Percentiles rank a stretch among this genome's conserved stretches.
phyloP scores from a whole-genome alignment of 2,329 filamentous ascomycete species.

The Penicillium sp. region DNA sequence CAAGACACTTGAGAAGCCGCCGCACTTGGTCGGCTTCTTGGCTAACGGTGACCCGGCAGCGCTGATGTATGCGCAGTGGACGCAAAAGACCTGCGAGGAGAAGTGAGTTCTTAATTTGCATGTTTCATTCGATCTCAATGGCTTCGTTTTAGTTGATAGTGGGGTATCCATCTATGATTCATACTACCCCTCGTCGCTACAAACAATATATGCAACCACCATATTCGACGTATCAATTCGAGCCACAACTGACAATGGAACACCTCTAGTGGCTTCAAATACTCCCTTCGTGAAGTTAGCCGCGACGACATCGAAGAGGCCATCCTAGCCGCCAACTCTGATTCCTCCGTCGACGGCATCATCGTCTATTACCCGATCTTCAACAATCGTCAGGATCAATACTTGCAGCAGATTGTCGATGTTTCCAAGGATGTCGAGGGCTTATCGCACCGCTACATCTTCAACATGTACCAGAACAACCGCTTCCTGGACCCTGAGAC shows the following conservation, averaged over 20 bases:
- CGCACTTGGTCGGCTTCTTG: conserved; percentile 82
- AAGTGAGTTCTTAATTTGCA: conserved; percentile 60
- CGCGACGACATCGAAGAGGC: conserved; percentile 87
- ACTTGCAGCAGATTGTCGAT: conserved; percentile 89
- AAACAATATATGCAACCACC: too few species aligned
- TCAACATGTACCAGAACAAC: conserved; percentile 99
- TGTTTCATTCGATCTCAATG: conserved; percentile 7
- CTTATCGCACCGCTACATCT: conserved; percentile 85
- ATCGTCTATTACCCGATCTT: conserved; percentile 99
- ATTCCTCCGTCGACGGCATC: conserved; percentile 72
- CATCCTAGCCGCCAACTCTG: conserved; percentile 76
- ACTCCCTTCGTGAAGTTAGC: conserved; percentile 74
- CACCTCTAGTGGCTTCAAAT: conserved; percentile 71
- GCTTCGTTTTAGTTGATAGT: conserved; percentile 10
- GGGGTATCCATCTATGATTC: conserved; percentile 18
- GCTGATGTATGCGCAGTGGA: conserved; percentile 93
- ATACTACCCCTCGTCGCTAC: conserved; percentile 20
- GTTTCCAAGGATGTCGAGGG: conserved; percentile 93
- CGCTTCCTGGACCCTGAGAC: conserved; percentile 72
- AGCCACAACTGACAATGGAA: too few species aligned
- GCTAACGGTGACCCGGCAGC: conserved; percentile 89
- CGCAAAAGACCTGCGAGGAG: conserved; percentile 89
- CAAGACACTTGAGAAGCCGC: conserved; percentile 63
- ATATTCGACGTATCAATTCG: not conserved
- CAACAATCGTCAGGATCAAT: conserved; percentile 81